A percentile compares a stretch with the other conserved stretches of the same genome.
phyloP scores from a whole-genome alignment of 345 rosid genomes.

The Arabidopsis suecica region DNA sequence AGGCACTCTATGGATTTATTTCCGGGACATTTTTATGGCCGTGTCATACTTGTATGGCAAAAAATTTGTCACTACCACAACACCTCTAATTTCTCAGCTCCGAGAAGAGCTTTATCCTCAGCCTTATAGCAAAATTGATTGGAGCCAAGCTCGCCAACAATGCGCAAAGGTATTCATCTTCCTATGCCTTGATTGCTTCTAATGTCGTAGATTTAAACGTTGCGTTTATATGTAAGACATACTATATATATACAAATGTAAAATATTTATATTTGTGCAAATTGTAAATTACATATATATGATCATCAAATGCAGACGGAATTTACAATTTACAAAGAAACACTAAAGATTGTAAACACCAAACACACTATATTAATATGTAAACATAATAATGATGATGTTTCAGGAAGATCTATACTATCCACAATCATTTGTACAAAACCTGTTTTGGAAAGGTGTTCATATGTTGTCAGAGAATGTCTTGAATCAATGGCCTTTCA shows the following conservation, averaged over 20 bases:
- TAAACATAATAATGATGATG: no score
- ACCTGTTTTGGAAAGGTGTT: constrained; percentile 49
- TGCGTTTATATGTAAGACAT: no score
- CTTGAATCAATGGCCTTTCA: constrained; percentile 50
- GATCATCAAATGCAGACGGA: no score
- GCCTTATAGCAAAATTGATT: constrained; percentile 47
- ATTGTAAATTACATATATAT: no score
- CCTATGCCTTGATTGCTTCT: no score
- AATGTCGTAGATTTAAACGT: no score
- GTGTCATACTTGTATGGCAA: constrained; percentile 51
- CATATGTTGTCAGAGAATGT: constrained; percentile 49
- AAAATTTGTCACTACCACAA: constrained; percentile 43
- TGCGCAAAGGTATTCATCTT: constrained; percentile 38
- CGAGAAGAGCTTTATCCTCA: constrained; percentile 51
- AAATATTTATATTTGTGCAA: no score
- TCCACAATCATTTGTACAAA: constrained; percentile 51
- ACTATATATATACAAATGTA: no score
- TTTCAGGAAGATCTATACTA: constrained; percentile 46
- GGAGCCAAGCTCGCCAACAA: constrained; percentile 46
- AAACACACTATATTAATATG: no score
- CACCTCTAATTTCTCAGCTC: constrained; percentile 36
- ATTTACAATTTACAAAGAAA: no score
- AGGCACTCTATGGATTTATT: constrained; percentile 4
- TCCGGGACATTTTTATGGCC: constrained; percentile 11
- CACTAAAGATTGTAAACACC: no score